Evolutionary conservation across 495 filamentous ascomycete species (phyloP).

Genomic region (Xylona heveae): DNA sequence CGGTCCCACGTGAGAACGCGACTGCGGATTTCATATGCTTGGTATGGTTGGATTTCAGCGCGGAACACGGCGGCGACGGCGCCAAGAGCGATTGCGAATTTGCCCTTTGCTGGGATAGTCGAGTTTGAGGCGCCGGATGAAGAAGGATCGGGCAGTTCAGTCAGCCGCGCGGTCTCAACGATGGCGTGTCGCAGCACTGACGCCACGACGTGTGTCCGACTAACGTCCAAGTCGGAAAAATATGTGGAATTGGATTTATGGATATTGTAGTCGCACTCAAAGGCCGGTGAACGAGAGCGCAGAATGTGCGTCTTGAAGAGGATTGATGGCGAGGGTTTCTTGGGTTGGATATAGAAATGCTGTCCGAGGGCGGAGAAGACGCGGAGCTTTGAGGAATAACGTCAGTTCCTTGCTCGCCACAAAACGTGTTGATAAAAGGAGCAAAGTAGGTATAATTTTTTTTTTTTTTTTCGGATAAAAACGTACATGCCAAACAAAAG

Average conservation of each 20-base stretch:
- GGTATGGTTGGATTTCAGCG: slow-evolving; percentile 43
- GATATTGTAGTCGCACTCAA: slow-evolving; percentile 63
- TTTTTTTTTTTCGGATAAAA: too few relatives aligned
- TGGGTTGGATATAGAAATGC: slow-evolving; percentile 32
- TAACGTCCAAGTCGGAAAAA: slow-evolving; percentile 51
- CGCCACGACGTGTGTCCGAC: slow-evolving; percentile 38
- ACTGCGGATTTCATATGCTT: slow-evolving; percentile 45
- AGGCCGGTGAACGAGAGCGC: slow-evolving; percentile 30
- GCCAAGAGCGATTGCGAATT: slow-evolving; percentile 38
- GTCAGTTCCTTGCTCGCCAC: slow-evolving; percentile 6
- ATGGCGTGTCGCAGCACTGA: slow-evolving; percentile 36
- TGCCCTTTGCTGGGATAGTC: slow-evolving; percentile 24
- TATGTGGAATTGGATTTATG: slow-evolving; percentile 69
- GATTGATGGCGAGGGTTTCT: slow-evolving; percentile 20
- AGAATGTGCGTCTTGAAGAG: slow-evolving; percentile 47
- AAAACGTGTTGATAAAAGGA: background rate
- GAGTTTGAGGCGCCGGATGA: slow-evolving; percentile 49
- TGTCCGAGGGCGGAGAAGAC: slow-evolving; percentile 38
- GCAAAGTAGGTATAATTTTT: background rate
- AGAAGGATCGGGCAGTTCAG: too few relatives aligned
- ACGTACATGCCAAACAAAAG: slow-evolving; percentile 56
- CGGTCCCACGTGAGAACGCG: slow-evolving; percentile 51
- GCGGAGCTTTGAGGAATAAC: slow-evolving; percentile 24
- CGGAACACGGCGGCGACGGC: slow-evolving; percentile 44
- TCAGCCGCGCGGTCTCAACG: slow-evolving; percentile 19